Percentiles rank a stretch among this genome's conserved stretches.
Conservation (phyloP, 345 rosid genomes). For the Populus nigra region DNA sequence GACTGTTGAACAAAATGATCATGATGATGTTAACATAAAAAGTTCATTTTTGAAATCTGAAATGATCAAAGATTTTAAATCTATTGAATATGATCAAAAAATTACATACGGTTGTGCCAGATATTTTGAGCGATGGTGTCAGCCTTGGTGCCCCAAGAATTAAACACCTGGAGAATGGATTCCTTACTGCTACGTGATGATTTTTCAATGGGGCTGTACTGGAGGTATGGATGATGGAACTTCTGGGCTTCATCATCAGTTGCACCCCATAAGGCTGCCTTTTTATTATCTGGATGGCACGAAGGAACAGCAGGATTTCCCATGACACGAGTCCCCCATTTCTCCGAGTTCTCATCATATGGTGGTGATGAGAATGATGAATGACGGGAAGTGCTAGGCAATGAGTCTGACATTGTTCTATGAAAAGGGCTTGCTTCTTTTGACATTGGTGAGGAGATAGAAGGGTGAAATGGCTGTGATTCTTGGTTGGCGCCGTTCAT, state of each 20-base stretch:
- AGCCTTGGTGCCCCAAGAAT: slow-evolving; percentile 50
- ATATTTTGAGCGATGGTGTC: slow-evolving; percentile 49
- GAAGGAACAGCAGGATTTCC: slow-evolving; percentile 57
- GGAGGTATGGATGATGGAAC: slow-evolving; percentile 47
- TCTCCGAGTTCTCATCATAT: slow-evolving; percentile 22
- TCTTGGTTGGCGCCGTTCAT: slow-evolving; percentile 16
- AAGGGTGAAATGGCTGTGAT: slow-evolving; percentile 21
- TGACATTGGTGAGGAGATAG: not conserved
- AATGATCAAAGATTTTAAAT: not conserved
- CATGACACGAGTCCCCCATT: slow-evolving; percentile 59
- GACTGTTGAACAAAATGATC: slow-evolving; percentile 20
- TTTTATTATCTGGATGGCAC: slow-evolving; percentile 54
- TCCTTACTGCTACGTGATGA: slow-evolving; percentile 44
- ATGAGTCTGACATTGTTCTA: not conserved
- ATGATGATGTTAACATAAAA: no score
- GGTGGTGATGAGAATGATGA: slow-evolving; percentile 16
- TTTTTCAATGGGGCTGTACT: slow-evolving; percentile 38
- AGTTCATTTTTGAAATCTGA: not conserved
- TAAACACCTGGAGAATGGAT: slow-evolving; percentile 45
- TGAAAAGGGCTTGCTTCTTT: slow-evolving; percentile 23
- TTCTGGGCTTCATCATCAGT: slow-evolving; percentile 23
- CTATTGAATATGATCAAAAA: not conserved
- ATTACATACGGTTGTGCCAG: slow-evolving; percentile 49
- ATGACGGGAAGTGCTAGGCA: slow-evolving; percentile 1
- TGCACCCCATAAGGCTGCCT: slow-evolving; percentile 59